These are phyloP conservation scores for Calonectria hongkongensis DNA, from an alignment of 2,329 filamentous ascomycete species.

Conservation along the genomic window DNA sequence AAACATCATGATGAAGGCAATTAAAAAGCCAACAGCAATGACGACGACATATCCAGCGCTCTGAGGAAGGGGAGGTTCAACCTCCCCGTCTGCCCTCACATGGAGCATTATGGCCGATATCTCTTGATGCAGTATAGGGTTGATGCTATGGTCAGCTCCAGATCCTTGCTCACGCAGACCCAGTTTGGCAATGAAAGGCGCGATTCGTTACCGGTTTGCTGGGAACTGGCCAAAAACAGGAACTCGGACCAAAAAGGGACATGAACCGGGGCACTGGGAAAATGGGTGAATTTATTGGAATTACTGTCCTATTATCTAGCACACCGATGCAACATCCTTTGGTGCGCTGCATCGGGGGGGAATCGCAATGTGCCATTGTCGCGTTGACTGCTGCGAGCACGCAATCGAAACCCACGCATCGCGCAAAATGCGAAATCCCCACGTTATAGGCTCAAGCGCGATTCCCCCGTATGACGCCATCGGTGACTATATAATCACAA, in stretches of 20 bases:
- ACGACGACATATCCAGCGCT: conserved; percentile 59
- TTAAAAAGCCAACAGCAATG: conserved; percentile 58
- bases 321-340: neutral
- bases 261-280: conserved; percentile 11
- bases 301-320: neutral
- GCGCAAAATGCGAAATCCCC: conserved; percentile 19
- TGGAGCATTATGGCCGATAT: neutral
- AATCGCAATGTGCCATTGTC: conserved; percentile 4
- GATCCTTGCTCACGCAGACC: conserved; percentile 3
- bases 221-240: conserved; percentile 4
- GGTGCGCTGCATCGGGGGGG: neutral
- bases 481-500: conserved; percentile 14
- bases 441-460: conserved; percentile 31
- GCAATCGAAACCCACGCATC: conserved; percentile 34
- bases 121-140: neutral
- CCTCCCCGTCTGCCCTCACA: conserved; percentile 33
- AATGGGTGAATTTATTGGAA: conserved; percentile 6
- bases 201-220: conserved; percentile 13
- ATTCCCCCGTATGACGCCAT: conserved; percentile 33
- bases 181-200: neutral
- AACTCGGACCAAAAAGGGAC: conserved; percentile 13
- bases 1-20: conserved; percentile 66
- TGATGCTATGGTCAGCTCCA: too few relatives aligned
- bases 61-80: conserved; percentile 55
- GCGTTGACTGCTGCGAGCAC: conserved; percentile 31